A percentile compares a stretch with the other conserved stretches of the same genome.
Conservation (phyloP, 2,329 filamentous ascomycete genomes). For the Talaromyces sp. region DNA sequence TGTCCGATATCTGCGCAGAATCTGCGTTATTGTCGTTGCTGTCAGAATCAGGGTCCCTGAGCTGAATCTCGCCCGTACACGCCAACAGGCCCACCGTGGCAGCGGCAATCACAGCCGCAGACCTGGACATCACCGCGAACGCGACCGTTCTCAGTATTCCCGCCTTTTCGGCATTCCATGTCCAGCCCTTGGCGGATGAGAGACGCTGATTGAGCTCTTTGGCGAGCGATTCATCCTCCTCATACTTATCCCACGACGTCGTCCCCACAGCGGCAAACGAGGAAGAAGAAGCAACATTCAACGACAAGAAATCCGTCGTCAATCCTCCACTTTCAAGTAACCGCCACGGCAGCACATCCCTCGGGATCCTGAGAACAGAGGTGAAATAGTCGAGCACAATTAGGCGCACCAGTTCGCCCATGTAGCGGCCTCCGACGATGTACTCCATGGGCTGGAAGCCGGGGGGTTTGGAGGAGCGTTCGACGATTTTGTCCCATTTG, state of each 20-base stretch:
- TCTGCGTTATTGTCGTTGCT: not conserved
- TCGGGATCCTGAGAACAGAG: conserved; percentile 36
- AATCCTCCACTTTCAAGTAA: conserved; percentile 9
- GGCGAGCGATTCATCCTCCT: conserved; percentile 47
- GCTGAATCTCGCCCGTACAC: conserved; percentile 61
- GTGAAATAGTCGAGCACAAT: conserved; percentile 62
- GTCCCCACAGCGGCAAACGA: not conserved
- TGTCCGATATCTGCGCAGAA: not conserved
- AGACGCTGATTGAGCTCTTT: conserved; percentile 49
- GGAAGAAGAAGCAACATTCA: conserved; percentile 53
- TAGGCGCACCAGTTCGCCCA: conserved; percentile 68
- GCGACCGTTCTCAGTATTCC: conserved; percentile 60
- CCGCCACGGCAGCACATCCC: conserved; percentile 48
- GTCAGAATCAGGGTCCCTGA: conserved; percentile 18
- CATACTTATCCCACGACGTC: not conserved
- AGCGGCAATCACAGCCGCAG: conserved; percentile 67
- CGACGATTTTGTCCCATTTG: conserved; percentile 64
- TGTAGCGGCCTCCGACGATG: conserved; percentile 70
- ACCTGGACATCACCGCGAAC: conserved; percentile 64
- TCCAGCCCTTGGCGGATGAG: conserved; percentile 42
- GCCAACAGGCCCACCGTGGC: conserved; percentile 64
- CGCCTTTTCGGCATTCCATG: conserved; percentile 61
- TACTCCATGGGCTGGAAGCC: conserved; percentile 78
- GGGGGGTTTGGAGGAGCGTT: conserved; percentile 60
- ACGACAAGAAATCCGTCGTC: conserved; percentile 49